Conservation (phyloP, 305 asterid genomes). For the Stenogyne calaminthoides region DNA sequence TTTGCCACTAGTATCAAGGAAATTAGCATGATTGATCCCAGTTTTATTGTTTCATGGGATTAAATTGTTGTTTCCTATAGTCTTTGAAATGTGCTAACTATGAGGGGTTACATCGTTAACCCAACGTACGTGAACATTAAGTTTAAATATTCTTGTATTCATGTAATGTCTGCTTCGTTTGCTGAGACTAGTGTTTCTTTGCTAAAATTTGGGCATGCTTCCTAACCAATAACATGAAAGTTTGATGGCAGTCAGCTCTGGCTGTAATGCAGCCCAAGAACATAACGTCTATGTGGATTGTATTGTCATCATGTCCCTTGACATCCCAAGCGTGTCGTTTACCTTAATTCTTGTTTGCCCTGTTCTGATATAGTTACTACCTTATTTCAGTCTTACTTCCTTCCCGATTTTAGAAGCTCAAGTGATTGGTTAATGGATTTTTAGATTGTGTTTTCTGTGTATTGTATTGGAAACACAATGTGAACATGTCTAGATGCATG, state of each 20-base stretch:
- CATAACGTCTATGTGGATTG: neutral
- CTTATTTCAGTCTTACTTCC: neutral
- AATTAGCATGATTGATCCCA: neutral
- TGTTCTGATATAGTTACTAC: neutral
- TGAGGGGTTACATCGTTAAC: neutral
- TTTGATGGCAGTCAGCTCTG: neutral
- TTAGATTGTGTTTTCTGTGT: neutral
- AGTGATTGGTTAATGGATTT: neutral
- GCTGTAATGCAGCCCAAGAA: constrained; percentile 1
- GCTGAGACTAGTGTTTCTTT: neutral
- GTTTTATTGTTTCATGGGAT: neutral
- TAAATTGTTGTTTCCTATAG: neutral
- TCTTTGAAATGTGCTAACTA: neutral
- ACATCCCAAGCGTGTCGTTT: neutral
- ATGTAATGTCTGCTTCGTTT: neutral
- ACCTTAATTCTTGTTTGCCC: neutral
- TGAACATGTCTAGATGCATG: neutral
- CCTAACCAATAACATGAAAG: neutral
- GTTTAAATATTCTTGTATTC: neutral
- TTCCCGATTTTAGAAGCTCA: neutral
- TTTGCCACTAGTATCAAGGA: neutral
- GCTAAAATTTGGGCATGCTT: neutral
- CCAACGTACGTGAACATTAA: neutral
- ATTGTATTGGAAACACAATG: neutral
- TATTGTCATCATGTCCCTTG: neutral